Evolutionary conservation across 306 rosid genomes (phyloP), one percentile per base, ranked within the genome.

Genomic region (Arachis stenosperma): DNA sequence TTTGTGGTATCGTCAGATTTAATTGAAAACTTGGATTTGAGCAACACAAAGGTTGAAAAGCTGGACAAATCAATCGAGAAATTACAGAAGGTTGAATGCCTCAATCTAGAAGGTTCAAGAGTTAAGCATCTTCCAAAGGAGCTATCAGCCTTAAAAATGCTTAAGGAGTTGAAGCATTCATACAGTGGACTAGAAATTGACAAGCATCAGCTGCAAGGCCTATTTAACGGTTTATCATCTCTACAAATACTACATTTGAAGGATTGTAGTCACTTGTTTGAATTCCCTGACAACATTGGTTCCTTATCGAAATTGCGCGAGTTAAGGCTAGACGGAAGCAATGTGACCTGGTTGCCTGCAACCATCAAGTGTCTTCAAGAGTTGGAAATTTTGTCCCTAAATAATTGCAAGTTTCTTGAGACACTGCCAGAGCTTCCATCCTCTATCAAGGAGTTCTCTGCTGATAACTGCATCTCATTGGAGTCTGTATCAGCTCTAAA

Each of bases 241-340:
- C 30, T 73, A 2, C 0, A 5, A 29, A 0, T 3, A 6, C 39
- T 73, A 11, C 0, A 6, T 22, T 50, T 73, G 33, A 3, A 0
- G n/a, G 22, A 58, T 8, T 22, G 54, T 8, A 0, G 10, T 10
- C 12, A 54, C 3, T 13, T 64, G 6, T 42, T 3, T 27, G 62
- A 63, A 41, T 14, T 74, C 9, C 78, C 78, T 0, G 30, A 64
- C 22, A 64, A 74, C 59, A 52, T 53, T 46, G 22, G 37, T 8
- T 0, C 3, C 65, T 70, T 70, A 22, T 54, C 64, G 17, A 6
- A 7, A 0, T 54, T 41, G n/a, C 2, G 15, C 3, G 46, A 36
- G 1, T 9, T 69, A 40, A 9, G 4, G 4, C 63, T 69, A 8
- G 41, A 40, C 8, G 74, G 63, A 36, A 37, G 40, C 40, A 37